Evolutionary conservation across 129 eudicot genomes (phyloP).

Genomic region (Centaurea solstitialis): DNA sequence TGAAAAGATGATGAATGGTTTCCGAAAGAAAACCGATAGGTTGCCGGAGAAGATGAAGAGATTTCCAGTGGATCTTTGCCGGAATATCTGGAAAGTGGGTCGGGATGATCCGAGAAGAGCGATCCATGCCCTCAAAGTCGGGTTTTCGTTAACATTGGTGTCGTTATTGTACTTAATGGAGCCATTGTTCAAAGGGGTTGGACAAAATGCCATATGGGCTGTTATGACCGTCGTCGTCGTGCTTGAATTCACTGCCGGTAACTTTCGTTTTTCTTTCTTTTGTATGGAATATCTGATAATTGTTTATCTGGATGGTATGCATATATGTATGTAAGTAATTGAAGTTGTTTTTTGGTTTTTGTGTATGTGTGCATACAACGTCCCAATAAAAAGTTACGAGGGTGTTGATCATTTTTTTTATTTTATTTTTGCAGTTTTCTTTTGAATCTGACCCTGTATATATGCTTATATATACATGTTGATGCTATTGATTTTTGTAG

Average conservation of each 20-base stretch:
- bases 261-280: not conserved
- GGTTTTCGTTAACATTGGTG: conserved; percentile 72
- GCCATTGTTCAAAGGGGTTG: conserved; percentile 73
- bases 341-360: no score
- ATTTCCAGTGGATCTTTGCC: conserved; percentile 35
- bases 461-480: no score
- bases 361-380: no score
- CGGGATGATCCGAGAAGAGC: conserved; percentile 86
- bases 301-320: no score
- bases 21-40: conserved; percentile 17
- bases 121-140: conserved; percentile 84
- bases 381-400: no score
- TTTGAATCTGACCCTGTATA: no score
- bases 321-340: no score
- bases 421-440: no score
- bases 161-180: conserved; percentile 72
- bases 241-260: conserved; percentile 97
- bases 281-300: no score
- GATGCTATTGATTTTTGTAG: conserved; percentile 30
- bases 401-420: no score
- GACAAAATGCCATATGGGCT: conserved; percentile 88
- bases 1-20: not conserved
- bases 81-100: conserved; percentile 57
- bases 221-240: conserved; percentile 97
- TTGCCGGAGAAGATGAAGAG: conserved; percentile 34